Percentiles rank a stretch among this genome's conserved stretches.
Conservation (phyloP, 495 filamentous ascomycete genomes). For the Podospora sp. region DNA sequence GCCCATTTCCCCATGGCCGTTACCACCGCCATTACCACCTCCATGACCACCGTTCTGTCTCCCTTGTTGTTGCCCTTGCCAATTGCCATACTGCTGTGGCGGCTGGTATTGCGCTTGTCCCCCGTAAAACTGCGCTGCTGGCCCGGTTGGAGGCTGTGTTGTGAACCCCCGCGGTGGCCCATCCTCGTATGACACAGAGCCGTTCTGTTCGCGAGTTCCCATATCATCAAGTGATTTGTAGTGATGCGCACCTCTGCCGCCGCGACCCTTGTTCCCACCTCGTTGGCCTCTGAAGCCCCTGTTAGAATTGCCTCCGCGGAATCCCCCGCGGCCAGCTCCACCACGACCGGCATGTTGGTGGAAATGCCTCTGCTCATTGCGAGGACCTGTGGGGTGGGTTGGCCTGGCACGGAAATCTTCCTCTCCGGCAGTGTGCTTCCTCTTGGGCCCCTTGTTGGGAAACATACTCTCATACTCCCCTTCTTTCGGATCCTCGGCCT, state of each 20-base stretch:
- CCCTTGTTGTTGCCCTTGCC: slow-evolving; percentile 19
- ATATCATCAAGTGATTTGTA: slow-evolving; percentile 47
- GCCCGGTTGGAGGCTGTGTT: slow-evolving; percentile 23
- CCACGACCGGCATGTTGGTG: slow-evolving; percentile 29
- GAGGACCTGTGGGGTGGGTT: slow-evolving; percentile 28
- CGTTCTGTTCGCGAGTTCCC: slow-evolving; percentile 41
- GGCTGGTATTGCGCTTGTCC: slow-evolving; percentile 29
- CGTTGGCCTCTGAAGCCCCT: slow-evolving; percentile 38
- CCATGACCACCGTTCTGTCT: slow-evolving; percentile 20
- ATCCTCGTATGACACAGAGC: slow-evolving; percentile 50
- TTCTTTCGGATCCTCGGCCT: slow-evolving; percentile 63
- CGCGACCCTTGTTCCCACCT: slow-evolving; percentile 30
- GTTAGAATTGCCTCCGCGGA: slow-evolving; percentile 31
- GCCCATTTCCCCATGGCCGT: slow-evolving; percentile 11
- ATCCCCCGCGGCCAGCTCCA: slow-evolving; percentile 19
- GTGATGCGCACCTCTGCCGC: slow-evolving; percentile 37
- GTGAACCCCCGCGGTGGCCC: slow-evolving; percentile 24
- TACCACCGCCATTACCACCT: slow-evolving; percentile 1
- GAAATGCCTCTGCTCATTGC: slow-evolving; percentile 32
- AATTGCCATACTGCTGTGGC: slow-evolving; percentile 20
- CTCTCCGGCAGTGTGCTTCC: slow-evolving; percentile 56
- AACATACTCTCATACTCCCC: slow-evolving; percentile 61
- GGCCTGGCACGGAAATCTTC: slow-evolving; percentile 44
- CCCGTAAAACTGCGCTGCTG: slow-evolving; percentile 20
- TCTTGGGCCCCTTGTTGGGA: slow-evolving; percentile 58